Conservation (phyloP, 768 basidiomycete genomes). For the Lepiota brunneoincarnata region DNA sequence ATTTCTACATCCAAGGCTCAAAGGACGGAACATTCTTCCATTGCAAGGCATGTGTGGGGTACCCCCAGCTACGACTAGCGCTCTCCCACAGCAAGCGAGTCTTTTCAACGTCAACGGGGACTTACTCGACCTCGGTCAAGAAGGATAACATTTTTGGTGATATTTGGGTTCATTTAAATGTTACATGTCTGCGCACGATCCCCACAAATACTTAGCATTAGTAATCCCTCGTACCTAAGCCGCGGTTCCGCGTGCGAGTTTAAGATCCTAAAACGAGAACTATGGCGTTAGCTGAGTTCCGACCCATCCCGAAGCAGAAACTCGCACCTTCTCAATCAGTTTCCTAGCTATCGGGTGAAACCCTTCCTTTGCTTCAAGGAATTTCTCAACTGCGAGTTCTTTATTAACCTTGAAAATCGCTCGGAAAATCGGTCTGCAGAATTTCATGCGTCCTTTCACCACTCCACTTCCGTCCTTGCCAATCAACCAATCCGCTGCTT, state of each 20-base stretch:
- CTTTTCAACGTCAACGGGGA: too few relatives aligned
- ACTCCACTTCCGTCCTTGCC: conserved; percentile 58
- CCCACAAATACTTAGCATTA: neutral
- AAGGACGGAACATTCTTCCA: too few relatives aligned
- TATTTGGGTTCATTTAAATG: too few relatives aligned
- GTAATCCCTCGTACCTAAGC: neutral
- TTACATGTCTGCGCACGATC: neutral
- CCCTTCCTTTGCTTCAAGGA: conserved; percentile 39
- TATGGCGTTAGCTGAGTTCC: neutral
- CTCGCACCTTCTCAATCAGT: conserved; percentile 68
- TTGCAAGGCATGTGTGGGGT: too few relatives aligned
- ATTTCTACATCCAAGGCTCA: too few relatives aligned
- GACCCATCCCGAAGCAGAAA: neutral
- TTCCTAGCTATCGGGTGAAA: conserved; percentile 81
- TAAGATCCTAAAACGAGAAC: too few relatives aligned
- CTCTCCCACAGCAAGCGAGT: too few relatives aligned
- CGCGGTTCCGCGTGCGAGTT: neutral
- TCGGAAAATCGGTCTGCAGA: conserved; percentile 69
- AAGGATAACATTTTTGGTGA: too few relatives aligned
- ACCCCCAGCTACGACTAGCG: too few relatives aligned
- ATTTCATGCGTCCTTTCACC: conserved; percentile 83
- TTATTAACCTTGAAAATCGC: conserved; percentile 51
- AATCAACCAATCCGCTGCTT: conserved; percentile 67
- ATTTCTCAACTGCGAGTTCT: conserved; percentile 49
- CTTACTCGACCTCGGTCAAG: too few relatives aligned